Percentiles rank a stretch among this genome's conserved stretches.
phyloP scores from a whole-genome alignment of 495 filamentous ascomycete species.

The Xylaria scruposa region DNA sequence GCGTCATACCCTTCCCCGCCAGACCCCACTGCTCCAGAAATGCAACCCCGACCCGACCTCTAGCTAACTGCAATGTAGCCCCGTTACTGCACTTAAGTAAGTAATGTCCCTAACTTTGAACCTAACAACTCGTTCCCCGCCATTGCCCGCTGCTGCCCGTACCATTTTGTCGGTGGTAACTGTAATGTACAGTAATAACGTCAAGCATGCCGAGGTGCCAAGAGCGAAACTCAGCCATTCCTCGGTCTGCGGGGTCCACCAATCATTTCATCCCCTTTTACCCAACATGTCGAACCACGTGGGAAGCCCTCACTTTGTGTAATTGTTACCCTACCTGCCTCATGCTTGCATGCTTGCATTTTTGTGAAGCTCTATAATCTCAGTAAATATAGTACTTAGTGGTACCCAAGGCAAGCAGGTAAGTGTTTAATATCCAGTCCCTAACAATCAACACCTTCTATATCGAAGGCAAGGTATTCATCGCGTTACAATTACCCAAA shows the following conservation, averaged over 20 bases:
- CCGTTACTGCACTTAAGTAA: background rate
- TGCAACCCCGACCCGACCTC: slow-evolving; percentile 3
- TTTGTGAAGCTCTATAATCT: background rate
- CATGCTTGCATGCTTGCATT: background rate
- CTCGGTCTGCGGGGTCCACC: slow-evolving; percentile 26
- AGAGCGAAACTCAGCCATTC: background rate
- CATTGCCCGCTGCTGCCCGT: background rate
- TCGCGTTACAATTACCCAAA: background rate
- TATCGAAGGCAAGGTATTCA: background rate
- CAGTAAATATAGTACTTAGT: too few species aligned
- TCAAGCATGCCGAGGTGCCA: background rate
- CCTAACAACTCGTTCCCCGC: background rate
- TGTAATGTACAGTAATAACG: slow-evolving; percentile 8
- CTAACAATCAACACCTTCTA: background rate
- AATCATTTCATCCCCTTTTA: slow-evolving; percentile 14
- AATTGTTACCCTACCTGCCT: slow-evolving; percentile 2
- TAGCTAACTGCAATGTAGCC: background rate
- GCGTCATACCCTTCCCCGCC: slow-evolving; percentile 13
- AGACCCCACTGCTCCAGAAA: slow-evolving; percentile 5
- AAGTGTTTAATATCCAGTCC: background rate
- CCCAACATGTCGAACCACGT: slow-evolving; percentile 18
- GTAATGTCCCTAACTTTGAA: background rate
- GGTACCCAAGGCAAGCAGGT: background rate
- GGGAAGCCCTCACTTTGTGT: background rate
- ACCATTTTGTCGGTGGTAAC: background rate